These are phyloP conservation scores for Phytophthora cactorum DNA, from an alignment of 352 stramenopile genomes.

Conservation along the genomic window DNA sequence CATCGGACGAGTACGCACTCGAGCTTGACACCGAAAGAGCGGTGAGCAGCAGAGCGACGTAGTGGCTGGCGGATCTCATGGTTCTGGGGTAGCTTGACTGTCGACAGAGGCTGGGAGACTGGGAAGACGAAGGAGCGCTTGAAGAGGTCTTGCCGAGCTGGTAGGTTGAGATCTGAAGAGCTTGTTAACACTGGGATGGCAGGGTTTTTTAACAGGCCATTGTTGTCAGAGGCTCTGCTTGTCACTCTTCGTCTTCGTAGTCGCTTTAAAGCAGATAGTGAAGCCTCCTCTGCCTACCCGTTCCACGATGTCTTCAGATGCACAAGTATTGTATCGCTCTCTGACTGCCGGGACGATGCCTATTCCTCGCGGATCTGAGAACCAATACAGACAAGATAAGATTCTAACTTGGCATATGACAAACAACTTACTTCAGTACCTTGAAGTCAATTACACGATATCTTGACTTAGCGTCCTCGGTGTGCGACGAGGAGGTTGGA, in stretches of 20 bases:
- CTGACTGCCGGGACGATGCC: not conserved
- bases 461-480: constrained; percentile 14
- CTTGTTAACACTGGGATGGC: not conserved
- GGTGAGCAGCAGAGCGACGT: constrained; percentile 23
- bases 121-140: not conserved
- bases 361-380: constrained; percentile 1
- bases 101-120: not conserved
- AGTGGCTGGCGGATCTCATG: constrained; percentile 30
- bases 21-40: not conserved
- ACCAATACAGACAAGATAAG: constrained; percentile 1
- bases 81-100: constrained; percentile 10
- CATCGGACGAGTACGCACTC: not conserved
- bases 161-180: constrained; percentile 7
- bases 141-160: not conserved
- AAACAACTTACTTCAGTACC: too few relatives aligned
- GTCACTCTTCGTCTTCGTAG: not conserved
- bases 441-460: not conserved
- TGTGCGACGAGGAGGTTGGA: constrained; percentile 18
- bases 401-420: too few relatives aligned
- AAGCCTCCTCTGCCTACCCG: not conserved
- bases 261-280: not conserved
- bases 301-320: not conserved
- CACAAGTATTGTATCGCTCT: not conserved
- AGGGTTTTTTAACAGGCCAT: not conserved
- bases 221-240: too few relatives aligned